Evolutionary conservation across 129 eudicot species (phyloP).

Genomic region (Logfia minima): DNA sequence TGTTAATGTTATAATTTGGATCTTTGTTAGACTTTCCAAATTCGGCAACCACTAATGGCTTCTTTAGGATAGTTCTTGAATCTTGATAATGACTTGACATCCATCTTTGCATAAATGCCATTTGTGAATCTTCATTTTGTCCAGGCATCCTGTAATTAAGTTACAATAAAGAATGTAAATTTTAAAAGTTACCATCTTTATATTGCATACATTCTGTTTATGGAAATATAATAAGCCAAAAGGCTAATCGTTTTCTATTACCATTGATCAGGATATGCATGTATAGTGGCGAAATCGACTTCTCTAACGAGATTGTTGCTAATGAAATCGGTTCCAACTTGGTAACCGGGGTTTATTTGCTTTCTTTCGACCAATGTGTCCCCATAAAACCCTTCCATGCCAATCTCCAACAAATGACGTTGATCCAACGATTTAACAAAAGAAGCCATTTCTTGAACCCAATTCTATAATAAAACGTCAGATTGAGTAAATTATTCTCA

Average conservation of each 20-base stretch:
- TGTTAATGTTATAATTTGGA: slow-evolving; percentile 38
- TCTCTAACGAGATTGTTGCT: slow-evolving; percentile 53
- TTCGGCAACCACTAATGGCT: slow-evolving; percentile 57
- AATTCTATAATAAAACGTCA: slow-evolving; percentile 33
- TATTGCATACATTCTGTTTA: no score
- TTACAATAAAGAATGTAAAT: not conserved
- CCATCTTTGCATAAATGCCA: slow-evolving; percentile 68
- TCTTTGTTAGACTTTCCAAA: slow-evolving; percentile 71
- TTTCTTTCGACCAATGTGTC: slow-evolving; percentile 63
- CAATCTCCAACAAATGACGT: slow-evolving; percentile 57
- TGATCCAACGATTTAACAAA: slow-evolving; percentile 58
- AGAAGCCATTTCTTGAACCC: slow-evolving; percentile 83
- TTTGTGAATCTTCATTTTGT: slow-evolving; percentile 47
- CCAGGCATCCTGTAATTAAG: slow-evolving; percentile 49
- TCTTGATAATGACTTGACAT: slow-evolving; percentile 55
- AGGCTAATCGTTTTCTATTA: slow-evolving; percentile 1
- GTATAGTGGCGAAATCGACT: slow-evolving; percentile 75
- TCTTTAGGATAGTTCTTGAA: slow-evolving; percentile 47
- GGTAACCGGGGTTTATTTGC: slow-evolving; percentile 64
- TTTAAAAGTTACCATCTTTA: no score
- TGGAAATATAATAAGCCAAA: not conserved
- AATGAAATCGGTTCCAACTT: slow-evolving; percentile 78
- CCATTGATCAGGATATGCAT: slow-evolving; percentile 70
- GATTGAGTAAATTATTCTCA: not conserved
- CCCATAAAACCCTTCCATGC: slow-evolving; percentile 88